Base-by-base conservation (phyloP, 1,139 yeast species). In the Meyerozyma athensensis region DNA sequence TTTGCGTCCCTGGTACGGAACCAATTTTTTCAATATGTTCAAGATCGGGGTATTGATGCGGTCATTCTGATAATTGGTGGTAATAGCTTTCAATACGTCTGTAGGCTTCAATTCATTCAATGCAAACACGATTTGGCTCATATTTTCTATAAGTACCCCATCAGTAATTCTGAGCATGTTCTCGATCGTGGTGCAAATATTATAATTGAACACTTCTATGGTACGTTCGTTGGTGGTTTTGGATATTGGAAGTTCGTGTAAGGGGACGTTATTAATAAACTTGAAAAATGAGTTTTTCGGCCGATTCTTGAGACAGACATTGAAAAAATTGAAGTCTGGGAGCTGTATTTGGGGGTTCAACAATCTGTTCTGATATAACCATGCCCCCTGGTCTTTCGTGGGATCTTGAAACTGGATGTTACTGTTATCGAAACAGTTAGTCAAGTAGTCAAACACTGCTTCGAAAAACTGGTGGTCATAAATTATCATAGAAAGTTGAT, bases 1-100 rank as follows among this genome's bases (percentile, higher is more conserved):
- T 58, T 90, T 89, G 43, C 95, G 78, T 14, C 97, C 97, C 49
- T 86, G 90, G 58, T 83, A 87, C 0, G 97, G 97, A 1, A 90
- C 81, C 36, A 89, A 72, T 44, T 86, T 82, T 56, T 86, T 89
- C 43, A 90, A 67, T 1, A 81, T 73, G 50, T 80, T 82, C 47
- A 90, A 65, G 3, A 86, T 79, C 2, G 95, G 89, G 33, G 65
- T 67, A 59, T 85, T 81, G 20, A 89, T 59, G n/a, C 73, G 70
- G 12, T 65, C 56, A 50, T 85, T 87, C 47, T 81, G 79, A 33
- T 84, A 67, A 35, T 72, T 70, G 30, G 72, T 43, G 53, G 75
- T 38, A 4, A 70, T 48, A 55, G 68, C 57, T 43, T 68, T 68
- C 38, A 74, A 63, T 13, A 67, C 52, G 33, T 74, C 79, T 0